phyloP scores from a whole-genome alignment of 108 stramenopile species.

The Fragilaria crotonensis region DNA sequence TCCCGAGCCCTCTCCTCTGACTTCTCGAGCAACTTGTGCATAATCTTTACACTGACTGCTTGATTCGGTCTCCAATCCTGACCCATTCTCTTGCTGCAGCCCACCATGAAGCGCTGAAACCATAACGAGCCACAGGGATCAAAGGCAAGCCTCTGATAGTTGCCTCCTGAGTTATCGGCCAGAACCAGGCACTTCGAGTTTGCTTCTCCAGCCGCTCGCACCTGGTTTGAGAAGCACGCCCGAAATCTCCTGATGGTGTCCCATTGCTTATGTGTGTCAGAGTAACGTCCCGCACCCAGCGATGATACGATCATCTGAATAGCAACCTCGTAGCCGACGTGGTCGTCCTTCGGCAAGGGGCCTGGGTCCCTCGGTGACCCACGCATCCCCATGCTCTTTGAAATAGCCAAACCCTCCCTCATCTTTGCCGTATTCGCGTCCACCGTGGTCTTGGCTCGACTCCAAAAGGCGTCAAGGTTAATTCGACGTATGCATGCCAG shows the following conservation, averaged over 20 bases:
- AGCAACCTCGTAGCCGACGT: conserved; percentile 18
- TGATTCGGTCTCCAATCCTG: conserved; percentile 1
- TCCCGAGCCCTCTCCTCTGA: not conserved
- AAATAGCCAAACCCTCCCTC: not conserved
- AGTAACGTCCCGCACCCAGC: conserved; percentile 10
- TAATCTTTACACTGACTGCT: not conserved
- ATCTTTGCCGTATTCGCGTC: not conserved
- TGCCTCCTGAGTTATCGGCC: not conserved
- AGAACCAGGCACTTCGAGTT: not conserved
- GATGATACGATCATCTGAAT: conserved; percentile 23
- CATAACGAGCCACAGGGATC: not conserved
- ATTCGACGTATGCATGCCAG: not conserved
- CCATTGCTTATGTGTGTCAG: conserved; percentile 5
- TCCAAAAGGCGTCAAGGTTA: conserved; percentile 55
- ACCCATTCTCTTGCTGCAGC: not conserved
- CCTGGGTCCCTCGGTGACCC: not conserved
- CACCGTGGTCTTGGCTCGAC: conserved; percentile 25
- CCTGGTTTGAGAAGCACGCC: not conserved
- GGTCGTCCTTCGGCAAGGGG: conserved; percentile 15
- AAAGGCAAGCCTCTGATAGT: not conserved
- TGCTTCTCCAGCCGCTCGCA: not conserved
- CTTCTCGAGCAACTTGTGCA: not conserved
- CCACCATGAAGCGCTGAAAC: too few relatives aligned
- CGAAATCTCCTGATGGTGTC: too few relatives aligned
- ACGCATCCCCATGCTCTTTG: not conserved